Evolutionary conservation across 2,329 filamentous ascomycete species (phyloP), one percentile per base, ranked within the genome.

Genomic region (Phaeosphaeria sp.): DNA sequence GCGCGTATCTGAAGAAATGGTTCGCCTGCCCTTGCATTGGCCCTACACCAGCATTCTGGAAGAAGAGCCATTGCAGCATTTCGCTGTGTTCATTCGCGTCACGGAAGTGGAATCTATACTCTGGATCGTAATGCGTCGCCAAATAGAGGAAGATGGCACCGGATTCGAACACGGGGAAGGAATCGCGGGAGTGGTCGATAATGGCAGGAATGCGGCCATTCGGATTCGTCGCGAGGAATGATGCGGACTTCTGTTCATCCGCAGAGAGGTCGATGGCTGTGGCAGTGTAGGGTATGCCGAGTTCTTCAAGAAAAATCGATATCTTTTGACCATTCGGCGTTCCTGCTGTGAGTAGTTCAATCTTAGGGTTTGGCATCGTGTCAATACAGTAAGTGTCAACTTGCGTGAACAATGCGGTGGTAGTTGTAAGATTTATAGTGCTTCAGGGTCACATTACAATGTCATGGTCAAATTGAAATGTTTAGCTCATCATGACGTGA

Each of bases 241-340:
- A 93, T 9, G 86, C 86, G 74, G 92, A 84, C 68, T 93, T 94
- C 69, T 94, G 91, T 39, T 82, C 83, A 71, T 91, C 89, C 64
- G 89, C 89, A 59, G 74, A 79, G 51, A 95, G 83, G 27, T 89
- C 83, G 69, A 94, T 87, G 2, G 60, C 6, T 0, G 58, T 68
- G 7, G 55, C 55, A 8, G 48, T 66, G 57, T 69, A 67, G 3
- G 64, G 59, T 27, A 72, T 71, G 53, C 87, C 87, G 2, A 96
- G 84, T 78, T 96, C 92, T 79, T 95, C 91, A 6, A 91, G 83
- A 66, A 91, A 84, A 65, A 96, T 94, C 55, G 90, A 91, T 57
- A 91, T 86, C 77, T 96, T 96, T 82, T 94, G 89, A 60, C 92
- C 92, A 78, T 96, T 96, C 50, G 93, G 91, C 40, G 92, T 96